Evolutionary conservation across 371 early-diverging fungal species (phyloP).

Genomic region (Globomyces sp.): DNA sequence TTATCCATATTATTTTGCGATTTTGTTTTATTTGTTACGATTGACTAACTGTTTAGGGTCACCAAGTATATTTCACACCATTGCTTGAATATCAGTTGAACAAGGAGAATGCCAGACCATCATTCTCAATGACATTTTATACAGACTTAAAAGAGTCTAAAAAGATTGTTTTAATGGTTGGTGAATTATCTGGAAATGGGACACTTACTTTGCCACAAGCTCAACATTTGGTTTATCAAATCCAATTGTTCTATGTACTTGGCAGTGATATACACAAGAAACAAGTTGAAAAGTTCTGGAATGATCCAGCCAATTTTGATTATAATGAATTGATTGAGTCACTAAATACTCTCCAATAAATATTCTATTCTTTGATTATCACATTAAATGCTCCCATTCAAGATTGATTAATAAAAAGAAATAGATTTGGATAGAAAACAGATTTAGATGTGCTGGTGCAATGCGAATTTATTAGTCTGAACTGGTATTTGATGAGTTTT

Average conservation of each 20-base stretch:
- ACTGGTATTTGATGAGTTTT: no score
- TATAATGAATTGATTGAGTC: slow-evolving; percentile 50
- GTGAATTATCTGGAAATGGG: slow-evolving; percentile 62
- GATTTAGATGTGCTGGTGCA: no score
- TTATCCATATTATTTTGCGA: no score
- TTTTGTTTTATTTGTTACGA: no score
- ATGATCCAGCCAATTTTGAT: slow-evolving; percentile 69
- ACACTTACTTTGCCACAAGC: slow-evolving; percentile 69
- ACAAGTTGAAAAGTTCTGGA: slow-evolving; percentile 78
- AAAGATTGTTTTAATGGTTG: slow-evolving; percentile 88
- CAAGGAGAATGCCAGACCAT: slow-evolving; percentile 74
- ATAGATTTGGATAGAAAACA: no score
- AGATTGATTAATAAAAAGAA: no score
- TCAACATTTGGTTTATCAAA: slow-evolving; percentile 74
- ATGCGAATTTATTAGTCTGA: no score
- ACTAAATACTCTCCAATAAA: background rate
- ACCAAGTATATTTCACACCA: slow-evolving; percentile 83
- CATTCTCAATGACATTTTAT: slow-evolving; percentile 84
- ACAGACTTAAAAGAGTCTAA: slow-evolving; percentile 77
- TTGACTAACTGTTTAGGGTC: slow-evolving; percentile 43
- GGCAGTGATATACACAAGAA: slow-evolving; percentile 64
- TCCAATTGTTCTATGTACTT: slow-evolving; percentile 87
- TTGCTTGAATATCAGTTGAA: slow-evolving; percentile 89
- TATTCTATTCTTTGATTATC: no score
- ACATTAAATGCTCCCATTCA: no score